Evolutionary conservation across 2,329 filamentous ascomycete genomes (phyloP).

Genomic region (Aureobasidium sp.): DNA sequence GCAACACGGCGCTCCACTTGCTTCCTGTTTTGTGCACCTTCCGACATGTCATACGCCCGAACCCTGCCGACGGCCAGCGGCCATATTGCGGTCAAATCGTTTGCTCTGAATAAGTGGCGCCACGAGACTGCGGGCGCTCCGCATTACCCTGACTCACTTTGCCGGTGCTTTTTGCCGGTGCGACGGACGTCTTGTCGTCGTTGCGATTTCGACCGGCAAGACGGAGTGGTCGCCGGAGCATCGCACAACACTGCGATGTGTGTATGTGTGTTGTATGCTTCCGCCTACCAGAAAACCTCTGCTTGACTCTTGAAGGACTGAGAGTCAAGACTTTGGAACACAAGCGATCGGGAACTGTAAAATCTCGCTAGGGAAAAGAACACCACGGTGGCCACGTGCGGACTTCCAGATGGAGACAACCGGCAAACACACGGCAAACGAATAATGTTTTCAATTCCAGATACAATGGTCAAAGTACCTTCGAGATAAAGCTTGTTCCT

Average conservation of each 20-base stretch:
- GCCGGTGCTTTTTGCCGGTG: conserved; percentile 8
- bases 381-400: not conserved
- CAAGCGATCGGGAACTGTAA: not conserved
- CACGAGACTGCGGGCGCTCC: not conserved
- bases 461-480: no score
- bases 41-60: not conserved
- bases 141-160: conserved; percentile 10
- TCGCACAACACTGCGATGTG: not conserved
- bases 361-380: not conserved
- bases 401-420: not conserved
- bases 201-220: not conserved
- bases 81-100: not conserved
- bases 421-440: not conserved
- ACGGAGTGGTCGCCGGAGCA: not conserved
- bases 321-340: no score
- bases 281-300: no score
- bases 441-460: no score
- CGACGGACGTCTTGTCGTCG: not conserved
- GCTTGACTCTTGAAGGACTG: no score
- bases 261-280: no score
- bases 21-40: not conserved
- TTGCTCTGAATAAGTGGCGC: conserved; percentile 7
- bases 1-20: not conserved
- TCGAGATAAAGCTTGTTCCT: not conserved
- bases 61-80: conserved; percentile 8